These are phyloP conservation scores for Ochetophila trinervis DNA, from an alignment of 306 rosid genomes.

Conservation along the genomic window DNA sequence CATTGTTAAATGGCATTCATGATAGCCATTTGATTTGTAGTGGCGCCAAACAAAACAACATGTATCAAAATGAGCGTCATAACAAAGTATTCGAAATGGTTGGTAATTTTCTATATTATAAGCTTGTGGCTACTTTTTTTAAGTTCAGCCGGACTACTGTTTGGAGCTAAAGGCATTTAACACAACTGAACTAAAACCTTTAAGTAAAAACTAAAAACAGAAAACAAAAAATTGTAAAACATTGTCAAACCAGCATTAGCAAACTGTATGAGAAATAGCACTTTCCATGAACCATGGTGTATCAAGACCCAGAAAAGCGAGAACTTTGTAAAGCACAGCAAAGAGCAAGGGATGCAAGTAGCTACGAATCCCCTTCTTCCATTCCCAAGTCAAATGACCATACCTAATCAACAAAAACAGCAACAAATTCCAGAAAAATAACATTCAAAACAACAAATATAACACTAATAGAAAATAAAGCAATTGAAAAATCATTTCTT, in stretches of 20 bases:
- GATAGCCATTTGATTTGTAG: no score
- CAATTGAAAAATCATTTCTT: background rate
- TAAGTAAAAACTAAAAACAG: no score
- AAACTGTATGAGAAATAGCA: background rate
- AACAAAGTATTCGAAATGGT: no score
- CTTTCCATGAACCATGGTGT: conserved; percentile 77
- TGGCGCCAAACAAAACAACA: no score
- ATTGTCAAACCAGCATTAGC: background rate
- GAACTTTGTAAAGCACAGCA: conserved; percentile 61
- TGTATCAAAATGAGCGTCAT: no score
- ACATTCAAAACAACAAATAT: background rate
- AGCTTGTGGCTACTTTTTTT: no score
- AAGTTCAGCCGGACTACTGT: no score
- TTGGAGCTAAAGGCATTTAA: no score
- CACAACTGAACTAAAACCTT: no score
- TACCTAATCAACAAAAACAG: conserved; percentile 40
- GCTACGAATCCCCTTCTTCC: conserved; percentile 87
- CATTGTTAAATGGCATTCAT: no score
- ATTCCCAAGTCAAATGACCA: conserved; percentile 96
- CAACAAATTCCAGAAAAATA: conserved; percentile 6
- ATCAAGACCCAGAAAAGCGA: conserved; percentile 65
- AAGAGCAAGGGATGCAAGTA: conserved; percentile 82
- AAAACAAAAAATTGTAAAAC: background rate
- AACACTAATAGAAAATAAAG: background rate
- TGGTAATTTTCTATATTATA: no score